Base-by-base conservation (phyloP, 2,329 filamentous ascomycete species). In the Sporothrix inflata region DNA sequence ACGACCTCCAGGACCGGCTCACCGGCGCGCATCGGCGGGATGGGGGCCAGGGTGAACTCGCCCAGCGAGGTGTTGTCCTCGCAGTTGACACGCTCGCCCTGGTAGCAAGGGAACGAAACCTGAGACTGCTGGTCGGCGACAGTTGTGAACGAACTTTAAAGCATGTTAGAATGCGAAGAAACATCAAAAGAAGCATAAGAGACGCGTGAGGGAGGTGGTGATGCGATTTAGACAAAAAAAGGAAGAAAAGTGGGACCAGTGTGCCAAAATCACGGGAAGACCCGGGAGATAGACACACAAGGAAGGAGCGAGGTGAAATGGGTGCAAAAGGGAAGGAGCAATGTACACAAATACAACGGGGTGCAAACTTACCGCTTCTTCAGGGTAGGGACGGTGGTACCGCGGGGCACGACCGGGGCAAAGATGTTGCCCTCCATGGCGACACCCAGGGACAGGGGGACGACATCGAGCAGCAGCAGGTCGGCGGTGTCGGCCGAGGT, bases 391-490 rank as follows among this genome's bases (percentile, higher is more conserved):
- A 94, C 90, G 5, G 92, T 93, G 75, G 89, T 84, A 24, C 92
- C 92, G 80, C 92, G 91, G 75, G 92, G 86, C 77, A 99, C 94
- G 76, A 98, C 95, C 69, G 94, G 93, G 71, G 95, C 95, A 82
- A 98, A 98, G 84, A 98, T 97, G 88, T 98, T 98, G 77, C 96
- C 68, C 88, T 98, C 96, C 96, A 98, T 99, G 81, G 95, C 96
- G 77, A 99, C 95, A 92, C 96, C 96, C 42, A 99, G 92, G 75
- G 94, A 97, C 75, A 99, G 92, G 78, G 96, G 96, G 80, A 94
- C 91, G 80, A 99, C 96, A 84, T 99, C 96, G 80, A 99, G 89
- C 75, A 99, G 91, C 75, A 99, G 91, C 77, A 99, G 92, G 83
- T 98, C 96, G 75, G 92, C 89, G 74, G 95, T 98, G 81, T 98